Conservation (phyloP, 78 protist species). For the Isochrysis galbana region DNA sequence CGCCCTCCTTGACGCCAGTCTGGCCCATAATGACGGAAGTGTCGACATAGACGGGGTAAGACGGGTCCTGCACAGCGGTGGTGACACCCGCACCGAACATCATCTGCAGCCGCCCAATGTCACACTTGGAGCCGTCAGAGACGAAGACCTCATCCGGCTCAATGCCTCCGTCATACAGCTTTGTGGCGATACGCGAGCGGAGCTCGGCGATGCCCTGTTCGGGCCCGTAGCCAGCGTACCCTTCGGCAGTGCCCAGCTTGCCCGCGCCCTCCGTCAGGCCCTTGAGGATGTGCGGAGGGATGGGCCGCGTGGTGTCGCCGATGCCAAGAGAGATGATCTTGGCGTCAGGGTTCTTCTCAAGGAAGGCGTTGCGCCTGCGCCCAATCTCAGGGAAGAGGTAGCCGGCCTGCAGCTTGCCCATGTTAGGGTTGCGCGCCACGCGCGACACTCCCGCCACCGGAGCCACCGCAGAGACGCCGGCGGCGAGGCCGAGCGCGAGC, state of each 20-base stretch:
- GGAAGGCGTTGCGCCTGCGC: conserved; percentile 13
- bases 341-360: not conserved
- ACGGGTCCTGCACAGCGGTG: conserved; percentile 25
- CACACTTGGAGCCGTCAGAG: conserved; percentile 37
- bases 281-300: not conserved
- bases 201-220: conserved; percentile 13
- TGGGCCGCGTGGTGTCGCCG: conserved; percentile 31
- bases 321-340: conserved; percentile 29
- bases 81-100: not conserved
- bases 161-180: not conserved
- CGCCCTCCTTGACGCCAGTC: not conserved
- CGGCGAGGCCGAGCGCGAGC: too few species aligned
- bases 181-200: not conserved
- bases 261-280: not conserved
- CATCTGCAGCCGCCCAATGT: conserved; percentile 29
- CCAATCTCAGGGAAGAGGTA: conserved; percentile 37
- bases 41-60: conserved; percentile 35
- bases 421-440: conserved; percentile 10
- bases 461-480: too few species aligned
- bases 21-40: conserved; percentile 22
- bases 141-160: conserved; percentile 7
- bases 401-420: conserved; percentile 26
- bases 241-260: not conserved
- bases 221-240: conserved; percentile 24
- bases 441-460: too few species aligned